Base-by-base conservation (phyloP, 345 rosid genomes). In the Mallotus nudiflorus region DNA sequence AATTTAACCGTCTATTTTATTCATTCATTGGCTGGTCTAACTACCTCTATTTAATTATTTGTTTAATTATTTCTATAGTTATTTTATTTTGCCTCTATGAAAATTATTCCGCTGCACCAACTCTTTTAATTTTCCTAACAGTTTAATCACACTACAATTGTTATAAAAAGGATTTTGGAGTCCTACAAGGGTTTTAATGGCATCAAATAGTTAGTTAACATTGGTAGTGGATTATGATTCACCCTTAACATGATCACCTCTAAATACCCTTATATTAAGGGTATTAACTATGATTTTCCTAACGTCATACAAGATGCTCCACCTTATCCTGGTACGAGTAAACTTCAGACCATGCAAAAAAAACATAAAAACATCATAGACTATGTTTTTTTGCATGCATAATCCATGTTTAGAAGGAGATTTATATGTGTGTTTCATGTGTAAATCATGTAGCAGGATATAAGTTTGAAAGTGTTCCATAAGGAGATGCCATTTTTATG, bases 401-500 rank as follows among this genome's bases (percentile, higher is more conserved):
- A n/a, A n/a, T n/a, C n/a, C n/a, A n/a, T n/a, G n/a, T n/a, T n/a
- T n/a, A n/a, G n/a, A n/a, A n/a, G n/a, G n/a, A n/a, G n/a, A n/a
- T n/a, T n/a, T n/a, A n/a, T n/a, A n/a, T n/a, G n/a, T n/a, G n/a
- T n/a, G n/a, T n/a, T n/a, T n/a, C n/a, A 71, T 74, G 78, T 39
- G 74, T 82, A 28, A 68, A 77, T 27, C 78, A 80, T 74, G 81
- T 76, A 0, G 73, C 76, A 33, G 83, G 83, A 58, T 82, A 85
- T 66, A 80, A 82, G 78, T 75, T 76, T 62, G 42, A 33, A 9
- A 29, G 61, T 52, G 67, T 85, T 61, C 89, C 89, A 14, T 57
- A 49, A 45, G 87, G 78, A 48, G 79, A 85, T 60, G 81, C 80
- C 25, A 80, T 83, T 55, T 73, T 85, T 66, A 73, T 85, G 75